These are phyloP conservation scores for Deinandra increscens DNA, from an alignment of 129 eudicot genomes.

Conservation along the genomic window DNA sequence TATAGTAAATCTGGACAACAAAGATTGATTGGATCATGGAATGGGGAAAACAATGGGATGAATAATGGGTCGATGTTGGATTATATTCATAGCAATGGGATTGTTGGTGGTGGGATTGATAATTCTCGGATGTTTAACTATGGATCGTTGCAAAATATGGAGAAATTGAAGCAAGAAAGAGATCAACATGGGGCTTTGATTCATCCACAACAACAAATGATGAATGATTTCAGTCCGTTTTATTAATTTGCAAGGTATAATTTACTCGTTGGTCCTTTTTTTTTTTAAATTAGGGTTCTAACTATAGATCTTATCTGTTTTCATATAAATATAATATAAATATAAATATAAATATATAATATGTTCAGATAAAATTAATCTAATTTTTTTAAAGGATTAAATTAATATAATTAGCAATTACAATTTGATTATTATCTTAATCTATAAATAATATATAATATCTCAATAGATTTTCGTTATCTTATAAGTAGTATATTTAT, in stretches of 20 bases:
- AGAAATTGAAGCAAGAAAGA: constrained; percentile 43
- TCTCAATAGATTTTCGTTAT: no score
- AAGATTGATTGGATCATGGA: constrained; percentile 46
- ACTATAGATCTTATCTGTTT: no score
- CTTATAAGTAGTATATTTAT: no score
- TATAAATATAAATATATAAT: no score
- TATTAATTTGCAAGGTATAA: constrained; percentile 44
- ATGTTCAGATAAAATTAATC: no score
- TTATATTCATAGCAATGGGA: constrained; percentile 34
- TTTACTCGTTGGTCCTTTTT: background rate
- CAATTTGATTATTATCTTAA: background rate
- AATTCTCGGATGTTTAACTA: constrained; percentile 38
- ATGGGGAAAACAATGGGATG: constrained; percentile 30
- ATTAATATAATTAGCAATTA: no score
- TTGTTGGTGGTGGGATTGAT: constrained; percentile 25
- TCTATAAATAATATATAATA: no score
- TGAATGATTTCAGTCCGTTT: constrained; percentile 44
- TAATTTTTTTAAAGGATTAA: no score
- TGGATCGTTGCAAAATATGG: constrained; percentile 46
- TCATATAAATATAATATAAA: no score
- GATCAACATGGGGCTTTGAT: constrained; percentile 47
- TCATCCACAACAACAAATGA: constrained; percentile 52
- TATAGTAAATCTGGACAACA: constrained; percentile 29
- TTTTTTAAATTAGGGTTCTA: background rate
- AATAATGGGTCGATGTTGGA: constrained; percentile 28